Percentiles rank a stretch among this genome's conserved stretches.
Evolutionary conservation across 2,329 filamentous ascomycete species (phyloP).

Genomic region (Colletotrichum cordylinicola): DNA sequence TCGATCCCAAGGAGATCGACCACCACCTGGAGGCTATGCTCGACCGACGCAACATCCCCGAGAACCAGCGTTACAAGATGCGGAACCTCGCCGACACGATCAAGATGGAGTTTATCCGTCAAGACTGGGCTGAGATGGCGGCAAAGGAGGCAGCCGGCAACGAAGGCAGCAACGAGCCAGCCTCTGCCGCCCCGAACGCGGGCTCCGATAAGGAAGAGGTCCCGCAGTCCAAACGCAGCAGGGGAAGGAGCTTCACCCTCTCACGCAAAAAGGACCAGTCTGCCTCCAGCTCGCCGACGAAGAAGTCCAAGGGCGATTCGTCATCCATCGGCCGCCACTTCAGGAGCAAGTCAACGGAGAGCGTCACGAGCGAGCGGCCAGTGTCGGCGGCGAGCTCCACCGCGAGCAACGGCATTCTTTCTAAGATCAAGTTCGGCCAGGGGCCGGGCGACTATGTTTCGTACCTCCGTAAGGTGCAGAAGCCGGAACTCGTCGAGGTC

Average conservation of each 20-base stretch:
- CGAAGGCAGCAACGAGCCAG: constrained; percentile 44
- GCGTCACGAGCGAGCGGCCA: constrained; percentile 65
- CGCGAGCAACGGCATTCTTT: constrained; percentile 63
- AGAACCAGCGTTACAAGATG: constrained; percentile 95
- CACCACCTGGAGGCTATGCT: constrained; percentile 68
- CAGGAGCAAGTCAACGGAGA: constrained; percentile 76
- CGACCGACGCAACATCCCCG: constrained; percentile 90
- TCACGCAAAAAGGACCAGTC: constrained; percentile 69
- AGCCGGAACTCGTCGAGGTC: constrained; percentile 87
- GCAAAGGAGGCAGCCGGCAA: constrained; percentile 50
- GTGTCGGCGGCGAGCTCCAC: constrained; percentile 56
- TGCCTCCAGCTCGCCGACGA: constrained; percentile 64
- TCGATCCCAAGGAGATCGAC: constrained; percentile 61
- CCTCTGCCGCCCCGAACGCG: constrained; percentile 35
- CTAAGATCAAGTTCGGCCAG: constrained; percentile 76
- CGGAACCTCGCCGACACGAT: constrained; percentile 85
- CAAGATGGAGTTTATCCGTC: constrained; percentile 94
- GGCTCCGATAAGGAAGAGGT: constrained; percentile 42
- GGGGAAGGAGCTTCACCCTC: constrained; percentile 82
- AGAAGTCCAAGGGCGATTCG: constrained; percentile 74
- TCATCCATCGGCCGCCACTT: constrained; percentile 65
- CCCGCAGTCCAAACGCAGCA: constrained; percentile 61
- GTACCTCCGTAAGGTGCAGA: constrained; percentile 81
- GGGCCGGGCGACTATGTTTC: constrained; percentile 84
- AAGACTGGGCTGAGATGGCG: constrained; percentile 78